A percentile compares a stretch with the other conserved stretches of the same genome.
These are phyloP conservation scores for Gnomoniopsis sp. DNA, from an alignment of 2,329 filamentous ascomycete genomes.

Conservation along the genomic window DNA sequence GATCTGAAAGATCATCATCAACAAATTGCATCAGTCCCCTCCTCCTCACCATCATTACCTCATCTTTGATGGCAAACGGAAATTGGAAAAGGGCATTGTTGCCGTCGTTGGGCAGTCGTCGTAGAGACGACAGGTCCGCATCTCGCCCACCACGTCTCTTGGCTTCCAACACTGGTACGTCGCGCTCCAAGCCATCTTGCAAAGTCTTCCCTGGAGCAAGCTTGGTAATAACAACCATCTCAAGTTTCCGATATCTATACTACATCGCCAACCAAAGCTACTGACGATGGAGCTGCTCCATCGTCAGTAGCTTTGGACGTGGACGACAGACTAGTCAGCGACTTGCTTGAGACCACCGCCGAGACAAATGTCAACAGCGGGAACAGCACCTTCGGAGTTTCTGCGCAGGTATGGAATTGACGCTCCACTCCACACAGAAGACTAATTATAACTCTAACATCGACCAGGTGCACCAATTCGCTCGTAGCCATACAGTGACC, in stretches of 20 bases:
- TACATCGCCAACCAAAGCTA: neutral
- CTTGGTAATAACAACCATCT: neutral
- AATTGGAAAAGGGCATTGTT: constrained; percentile 16
- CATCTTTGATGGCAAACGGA: neutral
- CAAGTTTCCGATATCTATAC: constrained; percentile 4
- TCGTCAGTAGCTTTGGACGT: neutral
- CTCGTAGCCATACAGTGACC: constrained; percentile 10
- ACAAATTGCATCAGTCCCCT: neutral
- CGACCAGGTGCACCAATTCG: neutral
- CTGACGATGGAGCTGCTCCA: neutral
- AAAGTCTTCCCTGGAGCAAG: too few relatives aligned
- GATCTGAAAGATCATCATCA: neutral
- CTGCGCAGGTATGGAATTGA: neutral
- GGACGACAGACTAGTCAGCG: constrained; percentile 12
- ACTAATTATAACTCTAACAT: neutral
- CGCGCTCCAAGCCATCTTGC: neutral
- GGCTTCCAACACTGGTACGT: constrained; percentile 12
- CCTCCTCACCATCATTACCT: neutral
- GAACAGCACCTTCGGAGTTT: neutral
- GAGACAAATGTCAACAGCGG: neutral
- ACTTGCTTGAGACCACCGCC: constrained; percentile 9
- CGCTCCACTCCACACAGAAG: neutral
- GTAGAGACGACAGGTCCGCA: neutral
- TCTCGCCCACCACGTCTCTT: neutral
- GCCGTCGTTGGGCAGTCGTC: constrained; percentile 9